Conservation (phyloP, 176 grass and related monocot genomes). For the Pontederia crassipes region DNA sequence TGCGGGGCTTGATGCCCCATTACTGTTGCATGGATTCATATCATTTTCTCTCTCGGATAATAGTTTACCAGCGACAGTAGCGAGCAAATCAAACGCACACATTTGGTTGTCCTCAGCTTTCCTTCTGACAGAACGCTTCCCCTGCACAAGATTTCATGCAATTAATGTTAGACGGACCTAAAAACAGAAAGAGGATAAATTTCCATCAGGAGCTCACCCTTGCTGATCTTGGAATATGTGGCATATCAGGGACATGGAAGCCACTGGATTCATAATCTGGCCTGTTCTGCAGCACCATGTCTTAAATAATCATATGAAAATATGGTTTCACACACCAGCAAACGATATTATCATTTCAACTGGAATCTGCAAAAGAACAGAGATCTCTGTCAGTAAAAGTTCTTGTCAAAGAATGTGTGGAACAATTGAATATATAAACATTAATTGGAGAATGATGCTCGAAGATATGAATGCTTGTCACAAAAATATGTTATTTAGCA, state of each 20-base stretch:
- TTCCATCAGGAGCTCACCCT: constrained; percentile 39
- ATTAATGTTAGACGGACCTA: constrained; percentile 16
- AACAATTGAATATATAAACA: too few relatives aligned
- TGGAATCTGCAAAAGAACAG: neutral
- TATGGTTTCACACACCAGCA: constrained; percentile 44
- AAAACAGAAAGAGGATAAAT: constrained; percentile 19
- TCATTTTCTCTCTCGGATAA: constrained; percentile 58
- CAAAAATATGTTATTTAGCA: too few relatives aligned
- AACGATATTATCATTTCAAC: neutral
- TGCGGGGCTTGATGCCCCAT: constrained; percentile 4
- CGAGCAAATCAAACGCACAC: constrained; percentile 86
- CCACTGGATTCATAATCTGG: constrained; percentile 41
- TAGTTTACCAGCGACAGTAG: constrained; percentile 72
- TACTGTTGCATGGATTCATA: neutral
- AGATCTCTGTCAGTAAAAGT: too few relatives aligned
- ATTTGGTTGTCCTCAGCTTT: constrained; percentile 46
- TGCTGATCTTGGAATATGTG: constrained; percentile 59
- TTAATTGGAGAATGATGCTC: too few relatives aligned
- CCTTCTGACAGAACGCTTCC: constrained; percentile 81
- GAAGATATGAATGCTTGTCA: too few relatives aligned
- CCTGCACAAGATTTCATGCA: constrained; percentile 34
- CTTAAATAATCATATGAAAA: constrained; percentile 25
- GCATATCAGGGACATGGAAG: constrained; percentile 44
- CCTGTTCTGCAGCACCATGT: constrained; percentile 76
- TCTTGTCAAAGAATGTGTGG: too few relatives aligned